Conservation (phyloP, 306 rosid genomes). For the Echinosophora koreensis region DNA sequence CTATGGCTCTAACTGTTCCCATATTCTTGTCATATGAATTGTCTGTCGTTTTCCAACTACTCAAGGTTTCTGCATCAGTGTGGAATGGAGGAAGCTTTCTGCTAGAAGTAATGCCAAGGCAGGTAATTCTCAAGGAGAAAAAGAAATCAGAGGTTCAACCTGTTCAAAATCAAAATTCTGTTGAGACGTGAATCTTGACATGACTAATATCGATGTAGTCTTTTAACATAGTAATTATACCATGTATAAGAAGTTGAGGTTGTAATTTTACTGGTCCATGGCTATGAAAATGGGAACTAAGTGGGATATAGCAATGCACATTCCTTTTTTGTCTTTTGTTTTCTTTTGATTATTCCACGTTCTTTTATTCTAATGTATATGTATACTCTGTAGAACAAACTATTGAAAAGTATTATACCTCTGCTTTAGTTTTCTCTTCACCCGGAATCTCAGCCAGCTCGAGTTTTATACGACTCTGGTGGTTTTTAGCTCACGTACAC, state of each 20-base stretch:
- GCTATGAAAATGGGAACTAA: constrained; percentile 27
- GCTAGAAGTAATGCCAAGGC: constrained; percentile 95
- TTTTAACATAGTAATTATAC: too few relatives aligned
- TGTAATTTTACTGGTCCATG: background rate
- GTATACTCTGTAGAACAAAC: background rate
- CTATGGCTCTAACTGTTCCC: constrained; percentile 93
- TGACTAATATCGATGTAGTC: background rate
- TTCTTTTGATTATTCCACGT: background rate
- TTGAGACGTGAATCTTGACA: background rate
- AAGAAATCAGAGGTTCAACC: constrained; percentile 71
- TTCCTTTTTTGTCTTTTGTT: background rate
- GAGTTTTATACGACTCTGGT: background rate
- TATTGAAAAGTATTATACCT: background rate
- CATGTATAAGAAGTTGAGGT: background rate
- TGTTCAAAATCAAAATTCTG: constrained; percentile 25
- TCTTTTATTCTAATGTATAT: background rate
- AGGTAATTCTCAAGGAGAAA: constrained; percentile 86
- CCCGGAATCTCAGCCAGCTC: background rate
- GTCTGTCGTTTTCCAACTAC: constrained; percentile 77
- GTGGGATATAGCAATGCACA: background rate
- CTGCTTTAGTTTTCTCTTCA: background rate
- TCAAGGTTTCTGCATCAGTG: constrained; percentile 83
- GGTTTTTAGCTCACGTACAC: background rate
- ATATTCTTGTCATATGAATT: constrained; percentile 83
- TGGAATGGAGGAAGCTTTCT: constrained; percentile 98